These are phyloP conservation scores for Hondaea fermentalgiana DNA, from an alignment of 108 stramenopile genomes.

Conservation along the genomic window DNA sequence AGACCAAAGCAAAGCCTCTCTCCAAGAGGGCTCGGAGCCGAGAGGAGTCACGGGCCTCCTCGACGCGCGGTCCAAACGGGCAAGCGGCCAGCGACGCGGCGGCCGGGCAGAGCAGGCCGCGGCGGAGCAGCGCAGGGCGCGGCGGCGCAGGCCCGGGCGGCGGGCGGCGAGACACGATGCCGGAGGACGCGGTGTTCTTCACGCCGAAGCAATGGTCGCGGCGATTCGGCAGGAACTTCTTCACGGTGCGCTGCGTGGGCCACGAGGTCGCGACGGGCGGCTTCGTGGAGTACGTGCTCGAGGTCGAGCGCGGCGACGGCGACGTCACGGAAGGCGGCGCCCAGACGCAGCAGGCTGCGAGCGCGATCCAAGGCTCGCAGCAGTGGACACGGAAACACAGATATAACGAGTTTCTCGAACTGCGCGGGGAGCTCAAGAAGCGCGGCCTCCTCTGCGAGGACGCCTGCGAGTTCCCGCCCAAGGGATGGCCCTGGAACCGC, in stretches of 20 bases:
- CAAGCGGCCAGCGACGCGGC: too few species aligned
- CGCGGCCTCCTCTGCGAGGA: neutral
- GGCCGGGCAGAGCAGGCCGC: too few species aligned
- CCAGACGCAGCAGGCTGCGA: too few species aligned
- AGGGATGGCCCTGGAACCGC: neutral
- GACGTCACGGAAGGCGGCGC: neutral
- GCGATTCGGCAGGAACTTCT: constrained; percentile 7
- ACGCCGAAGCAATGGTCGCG: constrained; percentile 16
- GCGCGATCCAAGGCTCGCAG: neutral
- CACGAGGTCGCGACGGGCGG: neutral
- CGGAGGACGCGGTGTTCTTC: neutral
- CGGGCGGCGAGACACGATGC: neutral
- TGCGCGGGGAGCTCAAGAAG: neutral
- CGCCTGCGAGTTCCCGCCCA: neutral
- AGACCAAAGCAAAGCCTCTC: too few species aligned
- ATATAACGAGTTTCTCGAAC: neutral
- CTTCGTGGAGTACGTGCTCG: neutral
- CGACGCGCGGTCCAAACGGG: too few species aligned
- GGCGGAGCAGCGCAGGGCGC: neutral
- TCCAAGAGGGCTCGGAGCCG: too few species aligned
- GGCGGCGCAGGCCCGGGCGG: neutral
- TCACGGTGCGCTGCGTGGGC: constrained; percentile 4
- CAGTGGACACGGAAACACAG: neutral
- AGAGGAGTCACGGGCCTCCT: too few species aligned
- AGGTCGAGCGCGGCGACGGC: constrained; percentile 4